Evolutionary conservation across 2,329 filamentous ascomycete species (phyloP).

Genomic region (Diaporthe velutina): DNA sequence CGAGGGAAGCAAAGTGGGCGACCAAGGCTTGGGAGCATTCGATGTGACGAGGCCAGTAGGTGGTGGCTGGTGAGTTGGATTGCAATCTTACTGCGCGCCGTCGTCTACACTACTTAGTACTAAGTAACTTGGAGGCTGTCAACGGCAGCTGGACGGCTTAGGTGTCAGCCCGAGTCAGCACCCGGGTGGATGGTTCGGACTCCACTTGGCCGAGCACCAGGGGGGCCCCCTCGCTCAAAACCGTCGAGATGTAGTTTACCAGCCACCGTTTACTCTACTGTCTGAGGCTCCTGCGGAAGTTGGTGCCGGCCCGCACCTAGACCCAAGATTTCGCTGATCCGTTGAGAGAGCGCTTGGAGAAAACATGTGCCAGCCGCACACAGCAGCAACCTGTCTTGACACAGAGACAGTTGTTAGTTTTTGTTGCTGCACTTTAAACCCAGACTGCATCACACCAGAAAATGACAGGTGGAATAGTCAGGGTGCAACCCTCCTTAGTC

Average conservation of each 20-base stretch:
- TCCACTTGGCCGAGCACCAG: slow-evolving; percentile 12
- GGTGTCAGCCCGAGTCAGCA: slow-evolving; percentile 22
- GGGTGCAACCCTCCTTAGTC: neutral
- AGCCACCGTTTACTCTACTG: slow-evolving; percentile 33
- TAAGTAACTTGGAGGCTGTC: neutral
- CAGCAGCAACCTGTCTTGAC: neutral
- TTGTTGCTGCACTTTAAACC: neutral
- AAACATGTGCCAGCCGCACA: neutral
- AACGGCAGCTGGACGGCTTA: neutral
- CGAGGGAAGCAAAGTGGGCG: neutral
- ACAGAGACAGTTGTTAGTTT: neutral
- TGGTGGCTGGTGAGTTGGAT: neutral
- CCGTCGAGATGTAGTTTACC: slow-evolving; percentile 29
- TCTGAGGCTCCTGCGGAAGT: slow-evolving; percentile 7
- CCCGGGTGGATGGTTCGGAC: neutral
- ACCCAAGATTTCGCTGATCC: neutral
- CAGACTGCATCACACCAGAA: neutral
- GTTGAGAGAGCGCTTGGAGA: neutral
- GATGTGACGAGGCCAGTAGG: neutral
- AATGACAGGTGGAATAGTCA: neutral
- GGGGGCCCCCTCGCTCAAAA: neutral
- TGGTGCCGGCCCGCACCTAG: slow-evolving; percentile 1
- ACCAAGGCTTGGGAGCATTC: neutral
- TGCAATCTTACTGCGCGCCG: neutral
- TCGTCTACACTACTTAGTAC: too few relatives aligned